A percentile compares a stretch with the other conserved stretches of the same genome.
Conservation (phyloP, 2,329 filamentous ascomycete species). For the Colletotrichum sp. region DNA sequence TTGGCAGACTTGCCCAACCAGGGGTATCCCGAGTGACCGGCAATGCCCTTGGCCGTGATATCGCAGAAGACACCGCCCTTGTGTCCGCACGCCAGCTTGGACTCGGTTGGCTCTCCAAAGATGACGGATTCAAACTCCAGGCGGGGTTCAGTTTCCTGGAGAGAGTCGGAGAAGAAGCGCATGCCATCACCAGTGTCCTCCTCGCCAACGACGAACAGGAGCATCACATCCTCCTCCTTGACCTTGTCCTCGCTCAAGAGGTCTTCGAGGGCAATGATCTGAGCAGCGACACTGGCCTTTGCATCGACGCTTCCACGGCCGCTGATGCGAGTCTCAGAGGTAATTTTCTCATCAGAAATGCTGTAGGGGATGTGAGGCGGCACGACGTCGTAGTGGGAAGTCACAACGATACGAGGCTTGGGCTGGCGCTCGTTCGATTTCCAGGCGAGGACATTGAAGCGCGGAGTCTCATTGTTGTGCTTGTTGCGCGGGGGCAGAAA, state of each 20-base stretch:
- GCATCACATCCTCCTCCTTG: slow-evolving; percentile 55
- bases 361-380: slow-evolving; percentile 76
- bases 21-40: slow-evolving; percentile 89
- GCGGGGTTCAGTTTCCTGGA: slow-evolving; percentile 35
- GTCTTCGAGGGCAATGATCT: slow-evolving; percentile 70
- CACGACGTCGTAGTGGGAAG: slow-evolving; percentile 83
- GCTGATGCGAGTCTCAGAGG: slow-evolving; percentile 58
- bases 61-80: slow-evolving; percentile 80
- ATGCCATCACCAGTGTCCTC: slow-evolving; percentile 85
- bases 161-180: slow-evolving; percentile 54
- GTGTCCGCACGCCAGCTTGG: slow-evolving; percentile 86
- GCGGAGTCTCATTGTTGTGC: slow-evolving; percentile 34
- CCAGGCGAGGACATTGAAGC: slow-evolving; percentile 82
- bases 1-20: slow-evolving; percentile 88
- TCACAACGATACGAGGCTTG: slow-evolving; percentile 67
- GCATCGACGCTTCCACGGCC: slow-evolving; percentile 79
- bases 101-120: slow-evolving; percentile 93
- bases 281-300: slow-evolving; percentile 73
- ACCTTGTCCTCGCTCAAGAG: slow-evolving; percentile 50
- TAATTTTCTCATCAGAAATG: slow-evolving; percentile 51
- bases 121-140: slow-evolving; percentile 69
- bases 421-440: slow-evolving; percentile 47
- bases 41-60: slow-evolving; percentile 73
- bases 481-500: slow-evolving; percentile 37
- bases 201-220: slow-evolving; percentile 81